A percentile compares a stretch with the other conserved stretches of the same genome.
Conservation (phyloP, 2,329 filamentous ascomycete genomes). For the Apiospora hydei region DNA sequence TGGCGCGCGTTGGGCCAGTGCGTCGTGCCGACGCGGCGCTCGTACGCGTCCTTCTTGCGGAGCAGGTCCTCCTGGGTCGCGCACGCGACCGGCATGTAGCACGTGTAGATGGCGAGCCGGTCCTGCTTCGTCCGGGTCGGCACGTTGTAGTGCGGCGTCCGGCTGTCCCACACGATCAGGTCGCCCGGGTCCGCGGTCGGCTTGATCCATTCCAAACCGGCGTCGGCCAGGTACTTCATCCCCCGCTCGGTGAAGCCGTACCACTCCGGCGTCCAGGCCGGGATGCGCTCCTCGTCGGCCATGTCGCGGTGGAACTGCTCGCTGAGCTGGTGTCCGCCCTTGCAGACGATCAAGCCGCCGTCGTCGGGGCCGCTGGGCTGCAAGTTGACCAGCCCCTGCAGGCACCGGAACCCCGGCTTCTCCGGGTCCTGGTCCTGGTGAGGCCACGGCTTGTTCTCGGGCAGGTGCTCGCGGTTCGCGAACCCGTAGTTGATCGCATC, state of each 20-base stretch:
- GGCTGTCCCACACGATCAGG: constrained; percentile 47
- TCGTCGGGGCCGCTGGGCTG: constrained; percentile 44
- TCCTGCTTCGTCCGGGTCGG: constrained; percentile 41
- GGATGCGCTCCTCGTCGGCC: constrained; percentile 38
- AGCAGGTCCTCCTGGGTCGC: constrained; percentile 49
- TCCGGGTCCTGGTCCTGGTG: constrained; percentile 54
- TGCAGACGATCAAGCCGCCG: constrained; percentile 45
- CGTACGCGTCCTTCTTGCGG: constrained; percentile 51
- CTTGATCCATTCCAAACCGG: constrained; percentile 44
- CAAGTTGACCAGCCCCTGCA: constrained; percentile 59
- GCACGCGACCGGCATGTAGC: constrained; percentile 49
- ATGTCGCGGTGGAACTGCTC: constrained; percentile 47
- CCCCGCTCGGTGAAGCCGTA: constrained; percentile 46
- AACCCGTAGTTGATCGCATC: constrained; percentile 55
- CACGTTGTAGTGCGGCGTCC: constrained; percentile 51
- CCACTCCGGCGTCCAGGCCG: constrained; percentile 46
- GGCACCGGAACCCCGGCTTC: constrained; percentile 55
- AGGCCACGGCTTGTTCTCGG: constrained; percentile 51
- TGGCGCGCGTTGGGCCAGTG: constrained; percentile 49
- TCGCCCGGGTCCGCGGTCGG: constrained; percentile 52
- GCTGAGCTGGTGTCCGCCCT: constrained; percentile 37
- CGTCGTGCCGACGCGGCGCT: constrained; percentile 48
- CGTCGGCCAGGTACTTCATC: constrained; percentile 46
- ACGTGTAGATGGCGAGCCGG: constrained; percentile 48
- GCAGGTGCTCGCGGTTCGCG: constrained; percentile 43